These are phyloP conservation scores for Monilinia fructigena DNA, from an alignment of 2,329 filamentous ascomycete genomes.

Conservation along the genomic window DNA sequence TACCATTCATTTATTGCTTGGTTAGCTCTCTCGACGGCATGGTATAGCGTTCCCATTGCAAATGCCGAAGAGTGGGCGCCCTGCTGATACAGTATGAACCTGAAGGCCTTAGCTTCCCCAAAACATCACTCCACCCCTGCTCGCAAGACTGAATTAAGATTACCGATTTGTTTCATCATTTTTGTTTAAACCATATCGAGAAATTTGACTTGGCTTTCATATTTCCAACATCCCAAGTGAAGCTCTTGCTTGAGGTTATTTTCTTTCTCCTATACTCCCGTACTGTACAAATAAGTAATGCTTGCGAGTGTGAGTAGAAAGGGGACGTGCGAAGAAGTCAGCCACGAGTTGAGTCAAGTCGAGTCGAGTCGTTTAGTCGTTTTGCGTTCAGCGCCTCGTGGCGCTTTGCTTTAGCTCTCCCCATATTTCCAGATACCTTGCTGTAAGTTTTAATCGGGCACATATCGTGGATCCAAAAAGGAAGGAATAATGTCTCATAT, in stretches of 20 bases:
- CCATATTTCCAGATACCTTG: constrained; percentile 11
- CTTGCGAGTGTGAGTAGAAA: neutral
- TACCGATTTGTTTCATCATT: constrained; percentile 5
- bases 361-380: constrained; percentile 7
- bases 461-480: neutral
- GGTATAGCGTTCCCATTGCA: neutral
- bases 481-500: constrained; percentile 8
- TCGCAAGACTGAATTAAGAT: constrained; percentile 4
- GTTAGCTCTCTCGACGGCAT: neutral
- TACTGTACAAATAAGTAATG: too few relatives aligned
- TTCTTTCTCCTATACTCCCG: neutral
- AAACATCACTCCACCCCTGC: neutral
- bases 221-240: neutral
- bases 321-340: constrained; percentile 13
- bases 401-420: constrained; percentile 4
- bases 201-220: neutral
- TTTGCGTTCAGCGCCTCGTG: constrained; percentile 8
- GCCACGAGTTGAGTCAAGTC: neutral
- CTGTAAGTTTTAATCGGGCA: neutral
- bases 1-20: neutral
- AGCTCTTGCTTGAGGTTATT: neutral
- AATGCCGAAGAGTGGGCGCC: constrained; percentile 15
- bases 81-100: constrained; percentile 1
- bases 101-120: constrained; percentile 8
- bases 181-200: neutral